These are phyloP conservation scores for Fibroporia radiculosa DNA, from an alignment of 768 basidiomycete genomes.

Conservation along the genomic window DNA sequence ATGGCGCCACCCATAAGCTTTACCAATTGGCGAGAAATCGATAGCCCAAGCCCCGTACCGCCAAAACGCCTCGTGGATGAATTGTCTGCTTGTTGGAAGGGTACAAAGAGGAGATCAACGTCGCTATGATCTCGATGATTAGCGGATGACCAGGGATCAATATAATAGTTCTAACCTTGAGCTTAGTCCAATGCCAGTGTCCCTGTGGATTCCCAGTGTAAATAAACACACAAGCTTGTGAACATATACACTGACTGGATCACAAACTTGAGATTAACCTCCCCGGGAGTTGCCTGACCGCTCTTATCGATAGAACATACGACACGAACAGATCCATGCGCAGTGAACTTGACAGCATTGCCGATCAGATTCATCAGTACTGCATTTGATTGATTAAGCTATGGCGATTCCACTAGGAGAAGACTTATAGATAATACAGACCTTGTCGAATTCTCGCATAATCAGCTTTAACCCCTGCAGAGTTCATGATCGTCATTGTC, in stretches of 20 bases:
- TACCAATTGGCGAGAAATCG: constrained; percentile 67
- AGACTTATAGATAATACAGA: constrained; percentile 20
- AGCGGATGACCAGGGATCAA: not conserved
- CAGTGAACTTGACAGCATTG: constrained; percentile 72
- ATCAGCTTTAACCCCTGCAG: constrained; percentile 60
- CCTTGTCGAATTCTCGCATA: constrained; percentile 71
- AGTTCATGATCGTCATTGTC: not conserved
- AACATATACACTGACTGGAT: constrained; percentile 39
- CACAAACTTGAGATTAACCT: constrained; percentile 53
- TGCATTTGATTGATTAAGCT: constrained; percentile 23
- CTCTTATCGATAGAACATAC: constrained; percentile 45
- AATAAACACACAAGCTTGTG: not conserved
- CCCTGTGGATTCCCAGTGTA: constrained; percentile 29
- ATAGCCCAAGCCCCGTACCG: constrained; percentile 70
- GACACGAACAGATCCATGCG: constrained; percentile 54
- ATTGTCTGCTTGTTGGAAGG: constrained; percentile 75
- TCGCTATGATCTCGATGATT: constrained; percentile 33
- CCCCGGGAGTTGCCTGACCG: constrained; percentile 27
- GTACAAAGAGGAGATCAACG: constrained; percentile 60
- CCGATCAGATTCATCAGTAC: constrained; percentile 74
- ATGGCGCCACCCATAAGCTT: constrained; percentile 73
- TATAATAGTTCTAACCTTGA: constrained; percentile 19
- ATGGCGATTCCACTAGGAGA: too few relatives aligned
- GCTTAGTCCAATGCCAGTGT: constrained; percentile 67
- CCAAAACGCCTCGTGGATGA: constrained; percentile 72